Base-by-base conservation (phyloP, 441 rosid genomes). In the Capsella rubella region DNA sequence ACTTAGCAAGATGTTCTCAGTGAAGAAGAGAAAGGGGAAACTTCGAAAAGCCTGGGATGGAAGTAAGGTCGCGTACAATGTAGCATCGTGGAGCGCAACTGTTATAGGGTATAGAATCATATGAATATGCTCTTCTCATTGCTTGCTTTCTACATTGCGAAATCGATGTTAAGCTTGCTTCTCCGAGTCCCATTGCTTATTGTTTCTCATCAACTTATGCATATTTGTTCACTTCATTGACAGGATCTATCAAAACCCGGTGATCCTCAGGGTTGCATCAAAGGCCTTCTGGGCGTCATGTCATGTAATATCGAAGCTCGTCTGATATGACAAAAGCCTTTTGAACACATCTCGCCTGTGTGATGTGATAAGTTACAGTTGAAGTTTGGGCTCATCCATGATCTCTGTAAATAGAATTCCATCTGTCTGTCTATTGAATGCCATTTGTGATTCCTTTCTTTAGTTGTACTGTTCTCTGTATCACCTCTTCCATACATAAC, bases 11-110 rank as follows among this genome's bases (percentile, higher is more conserved):
- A 89, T 93, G 69, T 90, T 92, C 75, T 90, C 96, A 7, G 82
- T 82, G 14, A 90, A 86, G 73, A 89, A 82, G 83, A 86, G 84
- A 47, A 83, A 84, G 42, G 96, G 95, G 58, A 92, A 87, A 80
- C 89, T 92, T 71, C 90, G 85, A 11, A 92, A 85, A 84, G 97
- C 93, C 34, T 92, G 93, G 97, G 96, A 92, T 42, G 97, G 96
- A 79, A 92, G 96, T 82, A 92, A 86, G 80, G 90, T 92, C 46
- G 54, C 85, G 25, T 90, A 92, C 77, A 90, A 92, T 27, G 90
- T 89, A 42, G 97, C 95, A 45, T 92, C 97, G 8, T 92, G 97
- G 97, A 93, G 96, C 0, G 96, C 95, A 71, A 92, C 96, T 63
- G 91, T 89, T 27, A 79, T 90, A 21, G 96, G 97, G 97, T 92